Evolutionary conservation across 306 rosid species (phyloP).

Genomic region (Cicer chorassanicum): DNA sequence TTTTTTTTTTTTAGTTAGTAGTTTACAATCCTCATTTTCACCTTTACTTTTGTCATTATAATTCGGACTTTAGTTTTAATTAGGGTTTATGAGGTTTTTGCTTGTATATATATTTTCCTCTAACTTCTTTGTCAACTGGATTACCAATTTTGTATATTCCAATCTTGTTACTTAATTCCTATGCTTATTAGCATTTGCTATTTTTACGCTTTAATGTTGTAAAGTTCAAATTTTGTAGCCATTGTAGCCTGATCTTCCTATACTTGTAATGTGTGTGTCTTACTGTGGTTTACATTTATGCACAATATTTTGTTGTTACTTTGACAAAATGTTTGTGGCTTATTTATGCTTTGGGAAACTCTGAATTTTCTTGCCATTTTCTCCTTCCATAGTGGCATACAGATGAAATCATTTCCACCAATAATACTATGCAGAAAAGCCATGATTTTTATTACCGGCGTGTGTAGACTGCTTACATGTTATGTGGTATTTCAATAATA

Average conservation of each 20-base stretch:
- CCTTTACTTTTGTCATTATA: neutral
- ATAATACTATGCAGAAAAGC: slow-evolving; percentile 6
- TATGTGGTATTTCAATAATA: slow-evolving; percentile 37
- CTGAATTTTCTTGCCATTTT: neutral
- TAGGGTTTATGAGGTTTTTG: slow-evolving; percentile 40
- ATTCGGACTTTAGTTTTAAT: neutral
- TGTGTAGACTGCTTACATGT: slow-evolving; percentile 13
- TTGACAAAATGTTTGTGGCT: slow-evolving; percentile 4
- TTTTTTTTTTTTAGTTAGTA: neutral
- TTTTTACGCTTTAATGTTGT: neutral
- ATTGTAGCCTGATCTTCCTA: neutral
- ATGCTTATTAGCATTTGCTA: slow-evolving; percentile 3
- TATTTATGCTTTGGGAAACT: neutral
- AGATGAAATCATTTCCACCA: neutral
- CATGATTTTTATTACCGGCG: neutral
- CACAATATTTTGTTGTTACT: neutral
- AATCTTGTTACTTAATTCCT: neutral
- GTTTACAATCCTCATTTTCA: neutral
- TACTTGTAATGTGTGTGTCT: slow-evolving; percentile 10
- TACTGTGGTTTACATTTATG: slow-evolving; percentile 10
- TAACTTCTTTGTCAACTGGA: neutral
- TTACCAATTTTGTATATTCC: neutral
- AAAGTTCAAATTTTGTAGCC: neutral
- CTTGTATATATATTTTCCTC: neutral
- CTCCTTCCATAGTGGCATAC: neutral